Base-by-base conservation (phyloP, 495 filamentous ascomycete genomes). In the Neurospora sp. region DNA sequence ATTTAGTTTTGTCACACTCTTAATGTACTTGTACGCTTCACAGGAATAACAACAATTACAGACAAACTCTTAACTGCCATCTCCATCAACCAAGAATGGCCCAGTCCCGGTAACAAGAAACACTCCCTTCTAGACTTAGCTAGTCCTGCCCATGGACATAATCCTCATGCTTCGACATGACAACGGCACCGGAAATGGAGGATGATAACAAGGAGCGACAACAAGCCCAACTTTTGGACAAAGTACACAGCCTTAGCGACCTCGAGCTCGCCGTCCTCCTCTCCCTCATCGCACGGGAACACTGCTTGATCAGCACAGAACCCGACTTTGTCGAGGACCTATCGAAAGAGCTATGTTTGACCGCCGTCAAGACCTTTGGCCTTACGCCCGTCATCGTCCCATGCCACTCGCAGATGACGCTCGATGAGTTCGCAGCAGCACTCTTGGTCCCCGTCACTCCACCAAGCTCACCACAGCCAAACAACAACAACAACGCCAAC, bases 241-340 rank as follows among this genome's bases (percentile, higher is more conserved):
- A 90, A 80, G 85, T 94, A 70, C 90, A 91, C 79, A 85, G 86
- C 68, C 84, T 98, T 53, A 93, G 91, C 71, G 96, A 97, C 81
- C 86, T 98, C 68, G 94, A 97, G 81, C 88, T 99, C 53, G 96
- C 96, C 37, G 82, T 91, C 14, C 86, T 98, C 27, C 85, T 98
- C 69, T 95, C 89, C 76, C 87, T 97, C 39, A 85, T 92, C 71
- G 88, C 90, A 35, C 87, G 89, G 71, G 91, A 96, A 81, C 95
- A 98, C 78, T 97, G 93, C 80, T 89, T 98, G 72, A 89, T 98
- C 77, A 90, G 91, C 80, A 91, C 92, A 47, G 89, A 90, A 10
- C 81, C 83, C 31, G 82, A 86, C 39, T 83, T 82, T 71, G 78
- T 94, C 59, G 83, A 91, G 78, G 85, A 88, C 72, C 82, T 97